Evolutionary conservation across 495 filamentous ascomycete genomes (phyloP).

Genomic region (Lophium mytilinum): DNA sequence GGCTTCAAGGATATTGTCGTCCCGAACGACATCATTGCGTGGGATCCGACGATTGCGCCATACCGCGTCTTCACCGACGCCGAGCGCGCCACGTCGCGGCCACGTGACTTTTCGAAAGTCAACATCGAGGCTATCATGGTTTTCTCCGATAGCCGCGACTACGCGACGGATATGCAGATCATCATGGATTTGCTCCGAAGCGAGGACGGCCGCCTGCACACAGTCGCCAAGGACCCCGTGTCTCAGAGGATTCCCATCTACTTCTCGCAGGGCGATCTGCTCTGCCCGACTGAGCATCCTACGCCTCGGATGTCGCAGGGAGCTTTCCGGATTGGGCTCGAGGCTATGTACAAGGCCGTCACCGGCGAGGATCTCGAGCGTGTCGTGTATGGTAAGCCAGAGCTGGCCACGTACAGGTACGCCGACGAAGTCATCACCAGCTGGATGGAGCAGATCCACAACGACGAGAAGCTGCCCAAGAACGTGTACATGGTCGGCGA

Average conservation of each 20-base stretch:
- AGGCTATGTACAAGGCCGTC: conserved; percentile 70
- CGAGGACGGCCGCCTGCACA: conserved; percentile 60
- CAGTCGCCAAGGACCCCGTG: conserved; percentile 58
- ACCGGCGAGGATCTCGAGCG: conserved; percentile 70
- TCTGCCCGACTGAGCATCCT: conserved; percentile 72
- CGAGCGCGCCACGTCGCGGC: conserved; percentile 49
- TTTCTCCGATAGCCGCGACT: conserved; percentile 77
- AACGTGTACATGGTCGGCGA: conserved; percentile 81
- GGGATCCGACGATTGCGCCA: conserved; percentile 53
- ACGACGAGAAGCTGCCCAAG: conserved; percentile 57
- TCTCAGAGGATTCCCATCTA: conserved; percentile 65
- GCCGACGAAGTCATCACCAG: conserved; percentile 65
- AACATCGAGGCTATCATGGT: conserved; percentile 79
- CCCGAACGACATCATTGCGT: conserved; percentile 59
- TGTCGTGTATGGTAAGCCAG: conserved; percentile 78
- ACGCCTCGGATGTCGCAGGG: conserved; percentile 66
- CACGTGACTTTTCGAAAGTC: conserved; percentile 54
- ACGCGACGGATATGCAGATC: conserved; percentile 76
- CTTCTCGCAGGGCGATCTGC: conserved; percentile 66
- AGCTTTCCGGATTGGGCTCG: conserved; percentile 66
- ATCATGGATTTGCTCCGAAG: conserved; percentile 76
- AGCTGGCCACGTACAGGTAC: conserved; percentile 72
- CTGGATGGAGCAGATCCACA: conserved; percentile 72
- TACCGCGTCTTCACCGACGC: conserved; percentile 51
- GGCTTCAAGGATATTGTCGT: conserved; percentile 59